Conservation (phyloP, 352 stramenopile genomes). For the Pythium guiyangense region DNA sequence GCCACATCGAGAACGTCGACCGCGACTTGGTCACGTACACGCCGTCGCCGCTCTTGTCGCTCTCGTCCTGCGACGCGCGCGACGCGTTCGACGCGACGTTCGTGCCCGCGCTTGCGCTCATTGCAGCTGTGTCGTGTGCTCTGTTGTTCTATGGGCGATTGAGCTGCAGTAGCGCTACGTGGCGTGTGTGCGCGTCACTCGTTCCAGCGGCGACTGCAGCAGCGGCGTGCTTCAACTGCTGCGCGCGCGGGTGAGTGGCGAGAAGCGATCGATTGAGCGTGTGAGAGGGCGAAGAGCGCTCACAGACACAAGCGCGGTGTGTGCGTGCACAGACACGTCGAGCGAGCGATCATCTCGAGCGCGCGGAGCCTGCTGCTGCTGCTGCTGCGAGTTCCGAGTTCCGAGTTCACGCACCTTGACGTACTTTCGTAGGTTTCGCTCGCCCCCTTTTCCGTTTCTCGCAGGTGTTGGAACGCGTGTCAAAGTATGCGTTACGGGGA, state of each 20-base stretch:
- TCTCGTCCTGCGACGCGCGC: no score
- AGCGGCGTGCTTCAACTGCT: not conserved
- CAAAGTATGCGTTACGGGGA: no score
- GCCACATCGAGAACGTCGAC: conserved; percentile 85
- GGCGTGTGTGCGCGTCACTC: not conserved
- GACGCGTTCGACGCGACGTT: not conserved
- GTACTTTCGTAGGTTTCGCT: not conserved
- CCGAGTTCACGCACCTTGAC: not conserved
- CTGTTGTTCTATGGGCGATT: no score
- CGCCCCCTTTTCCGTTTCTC: no score
- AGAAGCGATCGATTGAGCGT: not conserved
- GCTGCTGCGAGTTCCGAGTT: not conserved
- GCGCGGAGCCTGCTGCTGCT: conserved; percentile 1
- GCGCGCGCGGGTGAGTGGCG: not conserved
- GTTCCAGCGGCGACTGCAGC: not conserved
- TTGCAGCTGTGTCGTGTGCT: not conserved
- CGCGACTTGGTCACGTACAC: conserved; percentile 86
- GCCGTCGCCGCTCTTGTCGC: no score
- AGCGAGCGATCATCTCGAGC: not conserved
- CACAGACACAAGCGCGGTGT: no score
- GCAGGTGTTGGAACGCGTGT: no score
- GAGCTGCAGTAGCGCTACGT: no score
- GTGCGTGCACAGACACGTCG: no score
- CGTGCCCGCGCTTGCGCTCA: not conserved
- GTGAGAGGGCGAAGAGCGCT: no score